phyloP scores from a whole-genome alignment of 129 eudicot species.

The Sambucus nigra region DNA sequence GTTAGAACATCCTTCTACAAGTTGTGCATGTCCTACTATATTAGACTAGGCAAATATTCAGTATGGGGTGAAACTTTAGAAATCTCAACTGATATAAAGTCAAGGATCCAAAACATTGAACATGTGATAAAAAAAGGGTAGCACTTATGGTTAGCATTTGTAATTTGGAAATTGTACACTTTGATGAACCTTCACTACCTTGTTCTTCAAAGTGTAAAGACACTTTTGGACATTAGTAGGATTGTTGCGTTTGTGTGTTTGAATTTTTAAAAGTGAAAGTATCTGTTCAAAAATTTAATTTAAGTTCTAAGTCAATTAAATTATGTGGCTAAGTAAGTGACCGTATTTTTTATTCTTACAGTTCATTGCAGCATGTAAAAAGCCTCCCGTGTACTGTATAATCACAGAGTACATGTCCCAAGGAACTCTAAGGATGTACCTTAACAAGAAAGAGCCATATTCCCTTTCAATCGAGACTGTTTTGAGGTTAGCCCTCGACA shows the following conservation, averaged over 20 bases:
- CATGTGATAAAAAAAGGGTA: too few species aligned
- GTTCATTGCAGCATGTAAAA: conserved; percentile 99
- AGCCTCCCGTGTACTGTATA: conserved; percentile 94
- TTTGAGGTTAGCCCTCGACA: conserved; percentile 84
- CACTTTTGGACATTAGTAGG: too few species aligned
- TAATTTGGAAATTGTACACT: too few species aligned
- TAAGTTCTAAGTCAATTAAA: neutral
- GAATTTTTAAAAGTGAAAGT: too few species aligned
- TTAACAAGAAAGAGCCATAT: conserved; percentile 97
- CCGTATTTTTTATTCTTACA: conserved; percentile 25
- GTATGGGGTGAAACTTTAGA: neutral
- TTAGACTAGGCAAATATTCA: too few species aligned
- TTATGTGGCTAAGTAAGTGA: conserved; percentile 17
- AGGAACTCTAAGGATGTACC: conserved; percentile 93
- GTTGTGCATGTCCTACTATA: too few species aligned
- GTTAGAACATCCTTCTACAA: too few species aligned
- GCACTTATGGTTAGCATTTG: too few species aligned
- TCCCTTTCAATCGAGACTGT: conserved; percentile 87
- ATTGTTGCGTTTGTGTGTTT: too few species aligned
- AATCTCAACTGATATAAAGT: neutral
- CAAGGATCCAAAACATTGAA: neutral
- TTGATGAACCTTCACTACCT: too few species aligned
- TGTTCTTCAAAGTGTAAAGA: too few species aligned
- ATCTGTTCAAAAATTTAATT: too few species aligned
- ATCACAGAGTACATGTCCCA: conserved; percentile 99